Conservation (phyloP, 192 early-diverging fungal species). For the Funneliformis mosseae region DNA sequence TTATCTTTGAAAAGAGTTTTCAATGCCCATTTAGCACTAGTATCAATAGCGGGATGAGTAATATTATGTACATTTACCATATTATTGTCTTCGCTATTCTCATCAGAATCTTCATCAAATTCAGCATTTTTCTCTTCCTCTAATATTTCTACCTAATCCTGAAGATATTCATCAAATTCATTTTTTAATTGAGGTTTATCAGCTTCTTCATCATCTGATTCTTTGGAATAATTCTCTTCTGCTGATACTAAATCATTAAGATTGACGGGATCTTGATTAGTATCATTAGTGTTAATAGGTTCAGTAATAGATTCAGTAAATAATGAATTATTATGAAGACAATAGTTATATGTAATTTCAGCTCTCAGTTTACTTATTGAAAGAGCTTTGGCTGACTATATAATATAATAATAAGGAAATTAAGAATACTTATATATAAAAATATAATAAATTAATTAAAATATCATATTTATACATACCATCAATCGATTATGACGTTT, state of each 20-base stretch:
- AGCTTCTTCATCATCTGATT: not conserved
- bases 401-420: not conserved
- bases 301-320: not conserved
- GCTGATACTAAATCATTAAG: not conserved
- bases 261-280: not conserved
- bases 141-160: not conserved
- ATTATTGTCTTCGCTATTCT: no score
- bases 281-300: no score
- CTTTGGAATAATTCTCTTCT: not conserved
- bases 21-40: slow-evolving; percentile 16
- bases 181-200: not conserved
- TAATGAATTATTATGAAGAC: not conserved
- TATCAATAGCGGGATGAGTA: not conserved
- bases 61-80: not conserved
- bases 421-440: not conserved
- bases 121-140: not conserved
- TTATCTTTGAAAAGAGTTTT: slow-evolving; percentile 1
- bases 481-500: not conserved
- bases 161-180: not conserved
- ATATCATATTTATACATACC: not conserved
- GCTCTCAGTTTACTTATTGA: not conserved
- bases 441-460: not conserved
- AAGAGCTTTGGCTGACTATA: slow-evolving; percentile 4
- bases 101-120: not conserved
- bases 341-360: not conserved